Evolutionary conservation across 441 rosid genomes (phyloP), one percentile per base, ranked within the genome.

Genomic region (Erysimum cheiri): DNA sequence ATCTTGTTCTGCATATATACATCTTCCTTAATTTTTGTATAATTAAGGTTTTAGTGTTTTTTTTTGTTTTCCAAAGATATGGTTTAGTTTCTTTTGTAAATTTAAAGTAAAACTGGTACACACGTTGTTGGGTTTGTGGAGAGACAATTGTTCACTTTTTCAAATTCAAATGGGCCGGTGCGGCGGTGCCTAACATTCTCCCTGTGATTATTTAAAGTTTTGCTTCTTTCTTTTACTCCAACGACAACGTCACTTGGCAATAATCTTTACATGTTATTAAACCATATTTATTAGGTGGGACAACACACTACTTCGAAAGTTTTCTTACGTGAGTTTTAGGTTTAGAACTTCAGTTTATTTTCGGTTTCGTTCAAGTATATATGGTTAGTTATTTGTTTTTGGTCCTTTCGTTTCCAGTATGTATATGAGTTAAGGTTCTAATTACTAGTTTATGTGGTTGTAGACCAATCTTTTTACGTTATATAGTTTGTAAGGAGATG

Each of bases 181-280:
- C 11, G 47, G 48, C 67, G 73, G 60, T 69, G 73, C 67, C 73
- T 49, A 59, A 69, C 59, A 37, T 37, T 55, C 12, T 33, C 39
- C 50, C 17, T 28, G 28, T 68, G 48, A 24, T 28, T 35, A 47
- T 44, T 56, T 56, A n/a, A 32, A 26, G 28, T 44, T 61, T 61
- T 43, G 29, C 40, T 8, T 35, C 35, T 35, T 31, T 24, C n/a
- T 43, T 50, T 43, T 13, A 24, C 31, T 29, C 40, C 12, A 17
- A 52, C 52, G 50, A 53, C 13, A 40, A 37, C 39, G 31, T 28
- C 62, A 28, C n/a, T 13, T 43, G 7, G 31, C 24, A 13, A 31
- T 33, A 2, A 57, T 36, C 5, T 57, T 19, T 56, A 31, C 39
- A 54, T 54, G 59, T 14, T 32, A 1, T 55, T 55, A 32, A 31